phyloP scores from a whole-genome alignment of 2,329 filamentous ascomycete species.

The Sodiomyces alkalinus region DNA sequence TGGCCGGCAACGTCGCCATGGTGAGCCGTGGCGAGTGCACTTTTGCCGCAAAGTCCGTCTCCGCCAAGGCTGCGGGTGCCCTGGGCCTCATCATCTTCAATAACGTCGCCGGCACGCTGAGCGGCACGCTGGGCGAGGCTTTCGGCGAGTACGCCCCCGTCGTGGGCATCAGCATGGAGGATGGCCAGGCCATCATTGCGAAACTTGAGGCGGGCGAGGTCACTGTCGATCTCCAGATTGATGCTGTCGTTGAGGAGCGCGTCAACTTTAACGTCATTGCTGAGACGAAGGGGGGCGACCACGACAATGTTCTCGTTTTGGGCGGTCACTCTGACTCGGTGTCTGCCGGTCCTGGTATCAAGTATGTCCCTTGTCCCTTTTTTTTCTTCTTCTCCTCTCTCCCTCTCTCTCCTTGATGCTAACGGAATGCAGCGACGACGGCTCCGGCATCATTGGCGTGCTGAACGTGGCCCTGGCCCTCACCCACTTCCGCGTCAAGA shows the following conservation, averaged over 20 bases:
- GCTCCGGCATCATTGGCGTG: slow-evolving; percentile 34
- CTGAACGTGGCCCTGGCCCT: slow-evolving; percentile 30
- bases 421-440: slow-evolving; percentile 43
- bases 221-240: slow-evolving; percentile 22
- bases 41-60: slow-evolving; percentile 41
- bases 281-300: slow-evolving; percentile 31
- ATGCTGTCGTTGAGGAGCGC: slow-evolving; percentile 30
- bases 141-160: slow-evolving; percentile 31
- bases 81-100: slow-evolving; percentile 45
- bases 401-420: neutral
- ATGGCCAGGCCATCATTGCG: slow-evolving; percentile 20
- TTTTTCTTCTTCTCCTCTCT: neutral
- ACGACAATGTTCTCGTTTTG: slow-evolving; percentile 29
- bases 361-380: slow-evolving; percentile 16
- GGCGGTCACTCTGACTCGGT: slow-evolving; percentile 33
- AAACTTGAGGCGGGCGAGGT: slow-evolving; percentile 16
- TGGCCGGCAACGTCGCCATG: slow-evolving; percentile 41
- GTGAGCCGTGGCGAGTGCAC: slow-evolving; percentile 42
- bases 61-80: slow-evolving; percentile 42
- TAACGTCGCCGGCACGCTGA: slow-evolving; percentile 33
- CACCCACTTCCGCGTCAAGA: slow-evolving; percentile 26
- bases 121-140: slow-evolving; percentile 39
- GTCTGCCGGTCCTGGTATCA: slow-evolving; percentile 39
- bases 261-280: slow-evolving; percentile 35
- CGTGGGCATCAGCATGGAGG: slow-evolving; percentile 33